phyloP scores from a whole-genome alignment of 2,329 filamentous ascomycete species.

The Clonostachys rosea region DNA sequence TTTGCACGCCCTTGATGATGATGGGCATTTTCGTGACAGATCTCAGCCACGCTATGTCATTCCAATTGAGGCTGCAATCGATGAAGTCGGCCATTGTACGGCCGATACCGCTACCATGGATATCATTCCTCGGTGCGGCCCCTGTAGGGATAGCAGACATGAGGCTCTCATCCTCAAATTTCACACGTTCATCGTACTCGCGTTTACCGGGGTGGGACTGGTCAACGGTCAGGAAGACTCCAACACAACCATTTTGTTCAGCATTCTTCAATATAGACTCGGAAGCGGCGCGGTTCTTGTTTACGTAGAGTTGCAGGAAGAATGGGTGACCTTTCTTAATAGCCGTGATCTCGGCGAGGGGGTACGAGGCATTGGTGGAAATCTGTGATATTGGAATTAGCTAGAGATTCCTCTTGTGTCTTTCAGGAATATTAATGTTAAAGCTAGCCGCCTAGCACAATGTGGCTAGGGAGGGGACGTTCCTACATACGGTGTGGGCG shows the following conservation, averaged over 20 bases:
- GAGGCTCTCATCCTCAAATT: constrained; percentile 32
- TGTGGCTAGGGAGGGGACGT: too few species aligned
- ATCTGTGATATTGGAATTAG: constrained; percentile 51
- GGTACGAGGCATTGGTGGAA: constrained; percentile 55
- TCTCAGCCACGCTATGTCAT: constrained; percentile 60
- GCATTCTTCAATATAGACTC: constrained; percentile 42
- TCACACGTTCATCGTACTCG: constrained; percentile 39
- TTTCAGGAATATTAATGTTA: too few species aligned
- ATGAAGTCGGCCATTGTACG: constrained; percentile 52
- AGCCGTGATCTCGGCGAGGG: constrained; percentile 43
- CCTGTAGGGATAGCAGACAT: constrained; percentile 44
- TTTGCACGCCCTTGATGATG: constrained; percentile 20
- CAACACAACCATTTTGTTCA: constrained; percentile 38
- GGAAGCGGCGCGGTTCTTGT: constrained; percentile 47
- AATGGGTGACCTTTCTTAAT: constrained; percentile 12
- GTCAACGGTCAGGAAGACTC: constrained; percentile 56
- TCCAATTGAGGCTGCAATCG: constrained; percentile 55
- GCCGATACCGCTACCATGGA: constrained; percentile 48
- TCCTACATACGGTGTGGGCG: not conserved
- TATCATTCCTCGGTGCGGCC: constrained; percentile 42
- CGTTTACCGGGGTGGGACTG: constrained; percentile 52
- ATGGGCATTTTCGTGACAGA: constrained; percentile 32
- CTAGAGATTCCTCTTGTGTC: constrained; percentile 19
- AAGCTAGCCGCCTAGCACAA: too few species aligned
- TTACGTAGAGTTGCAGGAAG: constrained; percentile 61